These are phyloP conservation scores for Suhomyces pyralidae DNA, from an alignment of 805 yeast species.

Conservation along the genomic window DNA sequence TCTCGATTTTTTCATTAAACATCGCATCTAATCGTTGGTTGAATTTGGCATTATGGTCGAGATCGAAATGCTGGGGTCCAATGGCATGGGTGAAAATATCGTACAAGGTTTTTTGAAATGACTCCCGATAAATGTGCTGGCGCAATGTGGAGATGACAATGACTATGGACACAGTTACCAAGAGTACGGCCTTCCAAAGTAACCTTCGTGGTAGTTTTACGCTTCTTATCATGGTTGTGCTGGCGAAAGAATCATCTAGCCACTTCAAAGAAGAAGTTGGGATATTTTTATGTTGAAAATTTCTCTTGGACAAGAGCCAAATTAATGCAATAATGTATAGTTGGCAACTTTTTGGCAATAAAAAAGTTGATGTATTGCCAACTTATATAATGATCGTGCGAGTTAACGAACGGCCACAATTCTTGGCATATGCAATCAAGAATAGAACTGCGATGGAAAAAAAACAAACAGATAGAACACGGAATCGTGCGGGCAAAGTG, in stretches of 20 bases:
- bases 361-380: background rate
- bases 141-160: background rate
- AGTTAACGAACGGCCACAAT: background rate
- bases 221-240: background rate
- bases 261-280: background rate
- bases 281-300: background rate
- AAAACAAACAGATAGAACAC: background rate
- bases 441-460: background rate
- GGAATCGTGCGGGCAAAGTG: background rate
- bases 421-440: background rate
- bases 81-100: conserved; percentile 18
- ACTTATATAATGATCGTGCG: background rate
- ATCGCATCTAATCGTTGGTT: conserved; percentile 7
- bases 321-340: background rate
- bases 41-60: conserved; percentile 15
- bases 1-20: conserved; percentile 10
- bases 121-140: background rate
- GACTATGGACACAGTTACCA: background rate
- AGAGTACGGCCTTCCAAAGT: background rate
- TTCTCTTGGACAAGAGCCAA: background rate
- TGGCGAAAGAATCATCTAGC: background rate
- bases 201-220: background rate
- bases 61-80: conserved; percentile 11
- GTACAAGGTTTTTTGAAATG: conserved; percentile 16
- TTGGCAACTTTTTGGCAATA: background rate